Conservation (phyloP, 495 filamentous ascomycete genomes). For the Neurospora sp. region DNA sequence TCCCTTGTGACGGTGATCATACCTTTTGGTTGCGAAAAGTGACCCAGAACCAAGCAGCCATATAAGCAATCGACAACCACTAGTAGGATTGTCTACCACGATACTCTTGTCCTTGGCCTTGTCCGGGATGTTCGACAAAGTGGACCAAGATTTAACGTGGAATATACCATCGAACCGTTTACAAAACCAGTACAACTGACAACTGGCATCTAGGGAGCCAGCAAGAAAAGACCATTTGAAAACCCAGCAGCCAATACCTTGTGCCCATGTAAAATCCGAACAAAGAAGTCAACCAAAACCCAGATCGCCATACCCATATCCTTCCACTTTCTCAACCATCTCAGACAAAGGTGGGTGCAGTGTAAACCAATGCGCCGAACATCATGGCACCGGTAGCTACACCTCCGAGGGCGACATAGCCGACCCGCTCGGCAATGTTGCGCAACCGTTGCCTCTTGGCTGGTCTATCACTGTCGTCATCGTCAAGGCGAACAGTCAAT, state of each 20-base stretch:
- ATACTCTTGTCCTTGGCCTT: not conserved
- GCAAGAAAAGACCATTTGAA: not conserved
- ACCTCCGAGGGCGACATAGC: slow-evolving; percentile 31
- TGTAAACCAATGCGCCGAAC: slow-evolving; percentile 29
- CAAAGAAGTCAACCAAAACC: not conserved
- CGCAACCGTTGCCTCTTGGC: slow-evolving; percentile 25
- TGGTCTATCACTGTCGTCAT: slow-evolving; percentile 7
- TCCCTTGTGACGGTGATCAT: not conserved
- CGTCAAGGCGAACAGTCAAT: not conserved
- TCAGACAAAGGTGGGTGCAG: slow-evolving; percentile 29
- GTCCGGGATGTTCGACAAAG: not conserved
- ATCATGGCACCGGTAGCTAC: slow-evolving; percentile 29
- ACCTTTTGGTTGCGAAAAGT: not conserved
- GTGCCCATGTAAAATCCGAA: not conserved
- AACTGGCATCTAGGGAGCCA: not conserved
- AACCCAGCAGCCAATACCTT: not conserved
- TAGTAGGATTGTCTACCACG: not conserved
- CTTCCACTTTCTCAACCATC: not conserved
- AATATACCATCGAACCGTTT: not conserved
- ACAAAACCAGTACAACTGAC: not conserved
- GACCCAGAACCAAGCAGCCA: not conserved
- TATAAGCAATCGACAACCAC: not conserved
- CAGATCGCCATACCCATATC: not conserved
- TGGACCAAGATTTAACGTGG: not conserved
- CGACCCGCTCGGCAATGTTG: slow-evolving; percentile 27